These are phyloP conservation scores for Periconia sp. DNA, from an alignment of 2,329 filamentous ascomycete species.

Conservation along the genomic window DNA sequence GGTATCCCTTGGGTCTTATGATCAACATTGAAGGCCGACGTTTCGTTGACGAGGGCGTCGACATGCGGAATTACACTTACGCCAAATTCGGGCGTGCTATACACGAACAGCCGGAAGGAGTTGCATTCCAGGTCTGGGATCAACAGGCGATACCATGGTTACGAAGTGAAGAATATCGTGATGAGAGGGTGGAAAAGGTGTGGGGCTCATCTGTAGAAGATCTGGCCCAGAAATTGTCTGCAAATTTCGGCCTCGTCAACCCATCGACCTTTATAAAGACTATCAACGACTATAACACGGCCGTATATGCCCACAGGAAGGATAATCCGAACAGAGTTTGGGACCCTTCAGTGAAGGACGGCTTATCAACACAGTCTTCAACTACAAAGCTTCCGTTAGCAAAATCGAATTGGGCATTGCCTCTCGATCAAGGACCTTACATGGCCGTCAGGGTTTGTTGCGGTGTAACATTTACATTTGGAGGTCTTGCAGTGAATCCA, in stretches of 20 bases:
- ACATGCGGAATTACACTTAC: constrained; percentile 71
- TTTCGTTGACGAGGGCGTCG: constrained; percentile 71
- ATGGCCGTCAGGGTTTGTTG: constrained; percentile 69
- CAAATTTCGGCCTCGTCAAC: constrained; percentile 55
- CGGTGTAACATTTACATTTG: constrained; percentile 73
- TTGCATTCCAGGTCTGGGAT: constrained; percentile 72
- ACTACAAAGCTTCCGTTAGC: constrained; percentile 52
- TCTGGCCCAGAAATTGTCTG: constrained; percentile 58
- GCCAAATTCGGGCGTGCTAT: constrained; percentile 70
- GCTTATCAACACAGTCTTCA: constrained; percentile 64
- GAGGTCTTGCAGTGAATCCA: constrained; percentile 64
- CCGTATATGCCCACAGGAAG: constrained; percentile 55
- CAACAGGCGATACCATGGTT: constrained; percentile 59
- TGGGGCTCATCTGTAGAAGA: constrained; percentile 59
- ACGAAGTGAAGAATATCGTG: constrained; percentile 66
- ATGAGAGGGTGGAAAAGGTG: constrained; percentile 62
- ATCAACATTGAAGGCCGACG: constrained; percentile 64
- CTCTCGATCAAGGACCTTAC: constrained; percentile 63
- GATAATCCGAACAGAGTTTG: constrained; percentile 57
- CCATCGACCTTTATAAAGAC: constrained; percentile 58
- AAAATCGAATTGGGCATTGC: constrained; percentile 72
- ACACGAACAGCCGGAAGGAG: constrained; percentile 61
- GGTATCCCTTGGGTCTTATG: constrained; percentile 71
- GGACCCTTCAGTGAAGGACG: constrained; percentile 67
- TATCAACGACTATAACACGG: constrained; percentile 63